phyloP scores from a whole-genome alignment of 2,329 filamentous ascomycete genomes.

The Alternaria rosae region DNA sequence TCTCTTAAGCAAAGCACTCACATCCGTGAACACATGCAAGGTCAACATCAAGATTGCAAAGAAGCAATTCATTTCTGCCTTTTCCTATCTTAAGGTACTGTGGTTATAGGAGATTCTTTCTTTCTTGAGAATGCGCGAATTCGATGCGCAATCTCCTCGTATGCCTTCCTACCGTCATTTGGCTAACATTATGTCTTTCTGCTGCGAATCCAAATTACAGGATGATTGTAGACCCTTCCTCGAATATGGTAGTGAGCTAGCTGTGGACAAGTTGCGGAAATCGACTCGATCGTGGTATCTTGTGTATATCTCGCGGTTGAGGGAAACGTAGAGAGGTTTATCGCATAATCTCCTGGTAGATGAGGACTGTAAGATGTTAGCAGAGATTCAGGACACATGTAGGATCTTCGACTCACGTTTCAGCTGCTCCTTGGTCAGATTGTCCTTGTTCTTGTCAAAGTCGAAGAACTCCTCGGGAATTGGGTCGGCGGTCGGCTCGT shows the following conservation, averaged over 20 bases:
- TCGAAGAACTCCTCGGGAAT: slow-evolving; percentile 99
- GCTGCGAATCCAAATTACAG: slow-evolving; percentile 21
- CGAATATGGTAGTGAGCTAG: slow-evolving; percentile 30
- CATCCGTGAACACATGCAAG: background rate
- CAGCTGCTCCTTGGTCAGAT: slow-evolving; percentile 95
- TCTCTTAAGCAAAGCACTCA: background rate
- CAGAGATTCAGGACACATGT: background rate
- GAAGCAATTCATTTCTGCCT: slow-evolving; percentile 22
- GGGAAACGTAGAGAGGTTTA: slow-evolving; percentile 47
- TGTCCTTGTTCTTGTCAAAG: slow-evolving; percentile 99
- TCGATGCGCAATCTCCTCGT: slow-evolving; percentile 7
- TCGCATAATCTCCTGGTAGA: slow-evolving; percentile 96
- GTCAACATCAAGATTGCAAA: background rate
- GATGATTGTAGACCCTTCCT: slow-evolving; percentile 17
- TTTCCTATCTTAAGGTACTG: slow-evolving; percentile 16
- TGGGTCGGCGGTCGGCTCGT: slow-evolving; percentile 94
- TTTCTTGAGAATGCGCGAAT: slow-evolving; percentile 7
- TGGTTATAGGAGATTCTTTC: slow-evolving; percentile 14
- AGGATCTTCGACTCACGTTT: slow-evolving; percentile 69
- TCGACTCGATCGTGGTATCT: slow-evolving; percentile 31
- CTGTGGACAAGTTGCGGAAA: slow-evolving; percentile 24
- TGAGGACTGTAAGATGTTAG: slow-evolving; percentile 66
- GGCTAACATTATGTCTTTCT: slow-evolving; percentile 13
- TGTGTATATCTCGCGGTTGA: slow-evolving; percentile 30
- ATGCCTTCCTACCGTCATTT: slow-evolving; percentile 2